Base-by-base conservation (phyloP, 805 yeast genomes). In the Cyberlindnera maritima region DNA sequence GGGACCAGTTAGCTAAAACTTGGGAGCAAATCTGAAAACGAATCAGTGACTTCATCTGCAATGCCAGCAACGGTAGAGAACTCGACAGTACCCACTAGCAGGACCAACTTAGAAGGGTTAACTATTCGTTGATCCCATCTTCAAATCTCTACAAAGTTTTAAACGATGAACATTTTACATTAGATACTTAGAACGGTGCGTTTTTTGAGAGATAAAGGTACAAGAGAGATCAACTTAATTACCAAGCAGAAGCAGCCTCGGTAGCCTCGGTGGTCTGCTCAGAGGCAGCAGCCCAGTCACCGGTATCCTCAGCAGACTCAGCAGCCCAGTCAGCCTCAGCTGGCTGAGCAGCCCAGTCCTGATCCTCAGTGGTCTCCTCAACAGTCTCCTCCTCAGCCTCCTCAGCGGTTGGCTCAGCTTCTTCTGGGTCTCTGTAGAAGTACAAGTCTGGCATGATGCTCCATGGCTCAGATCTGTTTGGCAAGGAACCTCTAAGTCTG, bases 371-470 rank as follows among this genome's bases (percentile, higher is more conserved):
- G 64, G 74, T 79, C 63, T 76, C 81, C 66, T 78, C 86, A 57
- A 72, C 74, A 52, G 67, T 59, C 65, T 71, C 75, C 60, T 70
- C 65, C 66, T 73, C 80, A 60, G 75, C 78, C 56, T 78, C 78
- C 67, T 81, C 81, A 64, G 77, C 81, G 66, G 81, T 80, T 68
- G 74, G 75, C 79, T 89, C 96, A 76, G 87, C 86, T 80, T 94
- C 99, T 82, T 92, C 98, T 71, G 99, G 99, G 81, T 94, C 97
- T 85, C 99, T 94, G 97, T 94, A 94, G 91, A 94, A 94, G 91
- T 91, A 94, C 76, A 94, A 85, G 81, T 94, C 99, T 76, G 98
- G 98, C 99, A 94, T 94, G 73, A 94, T 94, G 65, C 95, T 79
- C 99, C 99, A 94, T 75, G 87, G 85, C 76, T 94, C 88, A 64